phyloP scores from a whole-genome alignment of 768 basidiomycete genomes.

The Kwoniella heveanensis region DNA sequence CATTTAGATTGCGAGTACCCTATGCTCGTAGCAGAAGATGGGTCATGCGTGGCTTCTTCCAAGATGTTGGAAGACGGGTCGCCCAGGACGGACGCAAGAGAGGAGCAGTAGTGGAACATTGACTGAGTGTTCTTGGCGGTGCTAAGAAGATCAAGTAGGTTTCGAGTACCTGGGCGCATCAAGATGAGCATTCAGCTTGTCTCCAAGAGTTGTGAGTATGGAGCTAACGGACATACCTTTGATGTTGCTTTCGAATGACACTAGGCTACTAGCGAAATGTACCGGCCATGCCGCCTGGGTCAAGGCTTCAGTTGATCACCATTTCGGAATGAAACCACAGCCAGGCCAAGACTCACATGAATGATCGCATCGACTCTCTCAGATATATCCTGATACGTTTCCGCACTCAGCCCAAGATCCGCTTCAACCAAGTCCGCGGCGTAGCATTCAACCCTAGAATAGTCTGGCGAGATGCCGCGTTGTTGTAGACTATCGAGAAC shows the following conservation, averaged over 20 bases:
- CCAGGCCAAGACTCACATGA: slow-evolving; percentile 49
- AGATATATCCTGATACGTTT: slow-evolving; percentile 21
- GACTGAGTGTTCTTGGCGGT: slow-evolving; percentile 7
- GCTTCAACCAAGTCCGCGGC: slow-evolving; percentile 3
- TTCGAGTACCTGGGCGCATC: slow-evolving; percentile 42
- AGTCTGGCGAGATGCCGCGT: slow-evolving; percentile 10
- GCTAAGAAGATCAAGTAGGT: slow-evolving; percentile 32
- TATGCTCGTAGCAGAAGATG: slow-evolving; percentile 45
- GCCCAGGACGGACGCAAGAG: slow-evolving; percentile 50
- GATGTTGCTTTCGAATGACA: slow-evolving; percentile 50
- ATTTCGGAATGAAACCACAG: no score
- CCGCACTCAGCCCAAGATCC: slow-evolving; percentile 33
- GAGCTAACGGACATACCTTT: slow-evolving; percentile 41
- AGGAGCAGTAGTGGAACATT: slow-evolving; percentile 52
- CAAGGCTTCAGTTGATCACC: background rate
- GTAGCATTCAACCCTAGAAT: background rate
- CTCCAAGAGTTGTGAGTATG: no score
- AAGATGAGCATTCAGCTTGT: no score
- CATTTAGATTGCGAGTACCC: slow-evolving; percentile 56
- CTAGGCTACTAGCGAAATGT: slow-evolving; percentile 49
- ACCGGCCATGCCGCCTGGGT: slow-evolving; percentile 54
- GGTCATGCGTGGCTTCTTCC: slow-evolving; percentile 42
- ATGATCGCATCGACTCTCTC: slow-evolving; percentile 34
- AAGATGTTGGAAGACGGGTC: slow-evolving; percentile 5
- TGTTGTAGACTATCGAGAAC: slow-evolving; percentile 18